Evolutionary conservation across 768 basidiomycete genomes (phyloP).

Genomic region (Ramaria rubella): DNA sequence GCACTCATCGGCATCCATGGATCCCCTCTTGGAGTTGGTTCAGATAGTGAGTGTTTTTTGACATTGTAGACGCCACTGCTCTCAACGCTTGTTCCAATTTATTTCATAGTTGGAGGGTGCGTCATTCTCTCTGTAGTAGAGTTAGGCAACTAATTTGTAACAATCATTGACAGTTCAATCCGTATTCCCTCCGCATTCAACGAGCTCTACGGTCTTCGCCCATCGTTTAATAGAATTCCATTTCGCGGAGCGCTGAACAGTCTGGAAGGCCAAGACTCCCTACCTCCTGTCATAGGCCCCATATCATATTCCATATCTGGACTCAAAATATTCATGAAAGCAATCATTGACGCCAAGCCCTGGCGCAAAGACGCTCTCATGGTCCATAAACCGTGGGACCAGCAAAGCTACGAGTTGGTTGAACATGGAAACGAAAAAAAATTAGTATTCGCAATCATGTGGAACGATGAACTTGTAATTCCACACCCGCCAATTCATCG

Average conservation of each 20-base stretch:
- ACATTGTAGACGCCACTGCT: neutral
- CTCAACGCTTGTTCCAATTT: too few relatives aligned
- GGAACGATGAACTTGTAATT: conserved; percentile 69
- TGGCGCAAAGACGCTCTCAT: conserved; percentile 63
- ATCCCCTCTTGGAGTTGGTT: conserved; percentile 56
- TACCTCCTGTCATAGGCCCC: conserved; percentile 71
- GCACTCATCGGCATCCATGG: conserved; percentile 58
- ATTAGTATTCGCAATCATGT: conserved; percentile 52
- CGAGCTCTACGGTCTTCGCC: conserved; percentile 65
- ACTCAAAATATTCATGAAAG: conserved; percentile 58
- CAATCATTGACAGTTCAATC: too few relatives aligned
- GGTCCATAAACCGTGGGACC: conserved; percentile 53
- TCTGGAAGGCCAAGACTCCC: too few relatives aligned
- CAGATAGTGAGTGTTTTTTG: neutral
- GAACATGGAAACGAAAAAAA: conserved; percentile 43
- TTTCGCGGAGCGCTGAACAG: conserved; percentile 59
- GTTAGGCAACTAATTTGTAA: too few relatives aligned
- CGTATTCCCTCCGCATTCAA: conserved; percentile 64
- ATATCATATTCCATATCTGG: conserved; percentile 50
- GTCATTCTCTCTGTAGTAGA: too few relatives aligned
- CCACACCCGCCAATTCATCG: conserved; percentile 54
- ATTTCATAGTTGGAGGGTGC: too few relatives aligned
- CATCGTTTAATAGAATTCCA: conserved; percentile 64
- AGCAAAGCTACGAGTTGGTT: conserved; percentile 47
- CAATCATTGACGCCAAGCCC: too few relatives aligned